Evolutionary conservation across 306 rosid species (phyloP), one percentile per base, ranked within the genome.

Genomic region (Rosa multiflora): DNA sequence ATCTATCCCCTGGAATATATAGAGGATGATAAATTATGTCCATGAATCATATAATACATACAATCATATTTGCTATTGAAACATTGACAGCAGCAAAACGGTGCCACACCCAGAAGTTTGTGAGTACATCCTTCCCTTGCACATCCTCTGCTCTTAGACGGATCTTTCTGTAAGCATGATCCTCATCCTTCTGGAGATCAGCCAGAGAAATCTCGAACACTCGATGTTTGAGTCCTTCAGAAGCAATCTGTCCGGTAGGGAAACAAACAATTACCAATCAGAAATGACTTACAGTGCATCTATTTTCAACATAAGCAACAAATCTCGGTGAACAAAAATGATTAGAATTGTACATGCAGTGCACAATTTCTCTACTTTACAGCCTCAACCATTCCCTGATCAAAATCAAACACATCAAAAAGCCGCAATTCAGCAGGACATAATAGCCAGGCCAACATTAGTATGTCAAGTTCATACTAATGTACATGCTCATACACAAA

Each of bases 1-100:
- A 69, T 86, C 83, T 95, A 92, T 90, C 13, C 97, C 97, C 95
- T 92, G 69, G 35, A 55, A 46, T 6, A 62, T 76, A 44, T 9
- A 61, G 4, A 61, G 2, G 9, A 17, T 52, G 10, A 5, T 52
- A 17, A 3, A 52, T 15, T 15, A 52, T 20, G 58, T 44, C 32
- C 4, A 10, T 68, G 47, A 43, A 1, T 42, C 53, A 69, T 0
- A 2, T 3, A 23, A 47, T 20, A 70, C 6, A 3, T 6, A 13
- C 58, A 47, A 10, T 44, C 15, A 49, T 35, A 48, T 13, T 3
- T 15, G 10, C 61, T 29, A 32, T 21, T 7, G 9, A 23, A 10
- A 70, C 14, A 47, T 26, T 3, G 18, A 70, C 18, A 23, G 8
- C 75, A 70, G 23, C 7, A 6, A 26, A 13, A 48, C 43, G 10